Conservation (phyloP, 768 basidiomycete species). For the Nidularia pulvinata region DNA sequence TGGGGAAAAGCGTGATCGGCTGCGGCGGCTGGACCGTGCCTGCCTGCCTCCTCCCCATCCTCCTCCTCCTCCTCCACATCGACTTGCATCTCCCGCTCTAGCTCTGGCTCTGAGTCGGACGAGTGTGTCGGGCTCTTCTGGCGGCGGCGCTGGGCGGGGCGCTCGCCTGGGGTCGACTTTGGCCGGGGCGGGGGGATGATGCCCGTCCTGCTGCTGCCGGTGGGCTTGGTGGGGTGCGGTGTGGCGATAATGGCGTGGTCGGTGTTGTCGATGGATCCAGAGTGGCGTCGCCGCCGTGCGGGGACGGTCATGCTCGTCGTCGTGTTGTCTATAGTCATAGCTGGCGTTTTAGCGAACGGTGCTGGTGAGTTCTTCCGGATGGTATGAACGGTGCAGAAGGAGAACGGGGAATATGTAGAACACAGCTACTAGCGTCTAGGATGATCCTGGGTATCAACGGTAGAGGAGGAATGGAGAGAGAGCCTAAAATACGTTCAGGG, state of each 20-base stretch:
- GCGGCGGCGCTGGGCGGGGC: conserved; percentile 46
- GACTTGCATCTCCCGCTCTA: conserved; percentile 17
- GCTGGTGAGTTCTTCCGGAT: too few species aligned
- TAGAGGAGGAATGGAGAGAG: too few species aligned
- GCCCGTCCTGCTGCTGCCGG: conserved; percentile 14
- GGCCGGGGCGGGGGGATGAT: conserved; percentile 63
- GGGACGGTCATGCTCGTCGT: too few species aligned
- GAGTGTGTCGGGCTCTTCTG: conserved; percentile 39
- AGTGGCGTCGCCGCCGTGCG: conserved; percentile 63
- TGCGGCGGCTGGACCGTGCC: too few species aligned
- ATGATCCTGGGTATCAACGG: too few species aligned
- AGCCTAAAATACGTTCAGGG: too few species aligned
- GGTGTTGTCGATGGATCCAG: conserved; percentile 46
- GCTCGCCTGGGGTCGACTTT: conserved; percentile 73
- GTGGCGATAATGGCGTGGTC: conserved; percentile 15
- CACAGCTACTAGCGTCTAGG: too few species aligned
- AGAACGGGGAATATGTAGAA: too few species aligned
- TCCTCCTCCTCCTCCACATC: conserved; percentile 9
- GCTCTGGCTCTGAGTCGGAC: conserved; percentile 28
- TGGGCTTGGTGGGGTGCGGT: conserved; percentile 7
- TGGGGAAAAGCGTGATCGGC: neutral
- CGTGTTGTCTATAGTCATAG: too few species aligned
- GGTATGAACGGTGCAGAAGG: too few species aligned
- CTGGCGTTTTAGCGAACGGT: too few species aligned
- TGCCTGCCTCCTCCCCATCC: too few species aligned